These are phyloP conservation scores for Coemansia sp. DNA, from an alignment of 192 early-diverging fungal species.

Conservation along the genomic window DNA sequence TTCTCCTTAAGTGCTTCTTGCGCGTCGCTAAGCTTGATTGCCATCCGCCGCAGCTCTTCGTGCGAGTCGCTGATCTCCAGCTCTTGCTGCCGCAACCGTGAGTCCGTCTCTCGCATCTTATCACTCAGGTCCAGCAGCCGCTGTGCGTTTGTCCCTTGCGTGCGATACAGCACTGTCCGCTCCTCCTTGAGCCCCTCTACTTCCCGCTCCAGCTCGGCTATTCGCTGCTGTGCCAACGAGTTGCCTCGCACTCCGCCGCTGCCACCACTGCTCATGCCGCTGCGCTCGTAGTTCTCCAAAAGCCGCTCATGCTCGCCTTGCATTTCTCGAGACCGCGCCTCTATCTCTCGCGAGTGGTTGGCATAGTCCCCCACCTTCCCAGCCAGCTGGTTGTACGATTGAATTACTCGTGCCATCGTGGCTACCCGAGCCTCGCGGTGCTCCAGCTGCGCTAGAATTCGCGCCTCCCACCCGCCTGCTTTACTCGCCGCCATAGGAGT, in stretches of 20 bases:
- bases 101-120: slow-evolving; percentile 58
- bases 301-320: slow-evolving; percentile 50
- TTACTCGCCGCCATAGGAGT: slow-evolving; percentile 1
- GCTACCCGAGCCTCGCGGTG: slow-evolving; percentile 51
- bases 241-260: slow-evolving; percentile 22
- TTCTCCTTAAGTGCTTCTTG: slow-evolving; percentile 72
- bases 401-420: slow-evolving; percentile 45
- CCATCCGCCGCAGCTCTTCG: slow-evolving; percentile 37
- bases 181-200: slow-evolving; percentile 80
- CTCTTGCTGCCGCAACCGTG: slow-evolving; percentile 64
- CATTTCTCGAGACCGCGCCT: slow-evolving; percentile 41
- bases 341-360: slow-evolving; percentile 39
- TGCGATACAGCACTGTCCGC: slow-evolving; percentile 82
- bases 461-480: slow-evolving; percentile 36
- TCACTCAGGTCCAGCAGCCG: slow-evolving; percentile 84
- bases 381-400: slow-evolving; percentile 46
- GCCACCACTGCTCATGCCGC: slow-evolving; percentile 5
- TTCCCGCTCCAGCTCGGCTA: slow-evolving; percentile 72
- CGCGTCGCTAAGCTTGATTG: slow-evolving; percentile 33
- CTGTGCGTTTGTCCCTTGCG: slow-evolving; percentile 90
- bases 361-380: slow-evolving; percentile 48
- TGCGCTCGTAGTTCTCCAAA: slow-evolving; percentile 35
- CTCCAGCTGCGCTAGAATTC: slow-evolving; percentile 42
- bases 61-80: slow-evolving; percentile 39
- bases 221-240: slow-evolving; percentile 60